Conservation (phyloP, 805 yeast species). For the Blastobotrys muscicola region DNA sequence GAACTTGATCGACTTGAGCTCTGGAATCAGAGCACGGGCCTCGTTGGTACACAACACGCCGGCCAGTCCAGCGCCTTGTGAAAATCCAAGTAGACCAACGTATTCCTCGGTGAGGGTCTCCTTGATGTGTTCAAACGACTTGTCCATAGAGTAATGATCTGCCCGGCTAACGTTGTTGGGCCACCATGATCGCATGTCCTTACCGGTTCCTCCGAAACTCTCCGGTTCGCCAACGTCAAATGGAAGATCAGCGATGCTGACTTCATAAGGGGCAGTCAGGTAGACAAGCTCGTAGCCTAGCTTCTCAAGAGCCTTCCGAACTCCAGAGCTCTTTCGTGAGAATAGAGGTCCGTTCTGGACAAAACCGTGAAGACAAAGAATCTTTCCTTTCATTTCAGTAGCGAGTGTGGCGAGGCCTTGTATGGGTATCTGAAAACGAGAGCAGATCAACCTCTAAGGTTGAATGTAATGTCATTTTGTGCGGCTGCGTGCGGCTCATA, state of each 20-base stretch:
- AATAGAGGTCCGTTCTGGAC: slow-evolving; percentile 62
- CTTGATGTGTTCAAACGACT: slow-evolving; percentile 42
- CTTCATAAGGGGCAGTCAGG: slow-evolving; percentile 64
- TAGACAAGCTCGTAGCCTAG: slow-evolving; percentile 63
- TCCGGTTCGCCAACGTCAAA: slow-evolving; percentile 44
- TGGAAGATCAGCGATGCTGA: slow-evolving; percentile 66
- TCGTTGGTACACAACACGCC: slow-evolving; percentile 58
- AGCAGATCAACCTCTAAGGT: too few relatives aligned
- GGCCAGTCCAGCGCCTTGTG: slow-evolving; percentile 89
- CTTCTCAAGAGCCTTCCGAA: slow-evolving; percentile 63
- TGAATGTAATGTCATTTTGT: too few relatives aligned
- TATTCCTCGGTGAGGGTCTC: slow-evolving; percentile 53
- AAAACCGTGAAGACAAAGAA: slow-evolving; percentile 87
- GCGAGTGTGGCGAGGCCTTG: too few relatives aligned
- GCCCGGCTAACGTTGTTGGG: slow-evolving; percentile 36
- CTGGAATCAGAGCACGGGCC: slow-evolving; percentile 39
- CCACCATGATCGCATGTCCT: slow-evolving; percentile 71
- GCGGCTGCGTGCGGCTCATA: too few relatives aligned
- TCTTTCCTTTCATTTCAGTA: slow-evolving; percentile 26
- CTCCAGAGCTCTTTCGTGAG: slow-evolving; percentile 81
- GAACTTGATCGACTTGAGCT: slow-evolving; percentile 51
- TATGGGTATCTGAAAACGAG: too few relatives aligned
- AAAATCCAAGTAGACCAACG: slow-evolving; percentile 82
- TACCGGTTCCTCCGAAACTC: slow-evolving; percentile 36
- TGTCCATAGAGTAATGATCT: slow-evolving; percentile 25